Evolutionary conservation across 208 protist genomes (phyloP), one percentile per base, ranked within the genome.

Genomic region (Trichomonas gallinae): DNA sequence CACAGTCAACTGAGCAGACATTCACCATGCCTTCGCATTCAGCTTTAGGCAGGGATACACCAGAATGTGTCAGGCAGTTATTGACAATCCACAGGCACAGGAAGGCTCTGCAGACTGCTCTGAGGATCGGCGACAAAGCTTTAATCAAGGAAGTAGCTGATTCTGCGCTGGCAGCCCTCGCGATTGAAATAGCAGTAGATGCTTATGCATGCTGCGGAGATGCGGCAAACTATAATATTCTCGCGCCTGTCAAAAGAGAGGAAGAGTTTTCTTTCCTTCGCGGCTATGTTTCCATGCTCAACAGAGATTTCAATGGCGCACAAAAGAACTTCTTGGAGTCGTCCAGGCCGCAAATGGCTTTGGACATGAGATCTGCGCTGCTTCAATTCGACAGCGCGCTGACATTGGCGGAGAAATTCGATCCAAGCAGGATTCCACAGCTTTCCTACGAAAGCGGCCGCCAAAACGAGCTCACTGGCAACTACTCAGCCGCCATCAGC

Each of bases 241-340:
- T 93, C 17, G 17, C 44, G 4, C 87, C 87, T 34, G n/a, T 93
- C 11, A 38, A 48, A 31, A 48, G 46, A 2, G 87, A 93, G 51
- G 15, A 38, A 38, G 87, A 93, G 46, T 93, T 38, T 93, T 93
- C 87, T 36, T 93, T 51, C 31, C 10, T 93, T 6, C 2, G 44
- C 8, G 87, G 87, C 15, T 93, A 93, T 51, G 44, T 93, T 15
- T 93, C 87, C 0, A 93, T 93, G 87, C 42, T 93, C 21, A 40
- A 93, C 36, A 34, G 31, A 34, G 87, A 93, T 51, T 93, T 93
- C 36, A 38, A 38, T n/a, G 40, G 40, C 2, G 87, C 87, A 8
- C 87, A 93, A 15, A 93, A 93, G 87, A 51, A 48, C 40, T 93
- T 93, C 46, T 93, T 93, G 87, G 34, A 93, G 15, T 93, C 87